phyloP scores from a whole-genome alignment of 2,329 filamentous ascomycete species.

The Aspergillus ochraceoroseus region DNA sequence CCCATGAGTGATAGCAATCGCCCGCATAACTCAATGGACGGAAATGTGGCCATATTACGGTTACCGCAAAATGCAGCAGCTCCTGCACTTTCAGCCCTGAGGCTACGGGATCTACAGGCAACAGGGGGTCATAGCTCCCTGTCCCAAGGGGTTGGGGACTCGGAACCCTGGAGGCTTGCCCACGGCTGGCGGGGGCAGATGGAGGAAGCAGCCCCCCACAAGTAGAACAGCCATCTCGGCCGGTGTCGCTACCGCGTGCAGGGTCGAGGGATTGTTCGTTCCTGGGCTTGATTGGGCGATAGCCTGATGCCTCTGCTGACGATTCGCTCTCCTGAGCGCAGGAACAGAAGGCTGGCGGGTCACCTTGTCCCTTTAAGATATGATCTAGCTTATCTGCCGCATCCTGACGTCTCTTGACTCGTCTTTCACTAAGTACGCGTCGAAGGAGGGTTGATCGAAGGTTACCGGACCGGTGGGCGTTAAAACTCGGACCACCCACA shows the following conservation, averaged over 20 bases:
- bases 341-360: background rate
- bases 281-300: background rate
- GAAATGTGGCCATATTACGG: conserved; percentile 5
- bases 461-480: conserved; percentile 1
- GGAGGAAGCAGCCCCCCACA: background rate
- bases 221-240: background rate
- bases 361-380: background rate
- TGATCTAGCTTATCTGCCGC: background rate
- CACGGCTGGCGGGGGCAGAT: background rate
- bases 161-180: background rate
- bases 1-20: conserved; percentile 5
- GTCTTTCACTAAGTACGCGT: background rate
- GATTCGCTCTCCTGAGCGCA: background rate
- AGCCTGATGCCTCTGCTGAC: background rate
- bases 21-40: background rate
- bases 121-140: conserved; percentile 4
- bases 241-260: background rate
- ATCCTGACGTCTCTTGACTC: conserved; percentile 2
- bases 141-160: background rate
- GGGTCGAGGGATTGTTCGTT: too few relatives aligned
- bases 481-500: conserved; percentile 2
- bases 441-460: background rate
- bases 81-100: conserved; percentile 3
- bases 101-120: conserved; percentile 1
- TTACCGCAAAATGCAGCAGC: conserved; percentile 3